phyloP scores from a whole-genome alignment of 176 grass and related monocot species.

The Musa itinerans region DNA sequence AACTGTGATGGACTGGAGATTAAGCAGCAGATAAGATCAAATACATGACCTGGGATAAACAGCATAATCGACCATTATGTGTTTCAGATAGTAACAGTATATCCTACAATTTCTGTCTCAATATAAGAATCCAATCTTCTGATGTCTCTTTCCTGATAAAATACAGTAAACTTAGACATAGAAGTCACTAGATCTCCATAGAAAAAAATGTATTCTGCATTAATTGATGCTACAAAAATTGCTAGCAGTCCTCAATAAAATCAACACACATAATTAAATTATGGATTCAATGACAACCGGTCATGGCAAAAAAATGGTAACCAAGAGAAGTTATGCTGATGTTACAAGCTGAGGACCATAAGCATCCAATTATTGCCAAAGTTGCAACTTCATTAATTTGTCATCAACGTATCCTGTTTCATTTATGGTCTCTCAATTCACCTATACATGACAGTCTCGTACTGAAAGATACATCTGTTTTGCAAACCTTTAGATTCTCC shows the following conservation, averaged over 20 bases:
- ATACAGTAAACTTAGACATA: too few relatives aligned
- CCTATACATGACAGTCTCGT: not conserved
- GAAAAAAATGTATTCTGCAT: too few relatives aligned
- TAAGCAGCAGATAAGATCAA: too few relatives aligned
- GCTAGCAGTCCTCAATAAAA: not conserved
- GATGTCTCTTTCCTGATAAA: too few relatives aligned
- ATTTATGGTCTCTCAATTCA: not conserved
- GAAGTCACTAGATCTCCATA: too few relatives aligned
- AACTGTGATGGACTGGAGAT: too few relatives aligned
- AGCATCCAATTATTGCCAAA: not conserved
- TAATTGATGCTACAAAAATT: not conserved
- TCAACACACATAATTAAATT: not conserved
- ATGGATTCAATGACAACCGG: not conserved
- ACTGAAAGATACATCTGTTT: not conserved
- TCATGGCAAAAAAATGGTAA: not conserved
- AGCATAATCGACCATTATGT: too few relatives aligned
- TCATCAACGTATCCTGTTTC: not conserved
- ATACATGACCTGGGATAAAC: too few relatives aligned
- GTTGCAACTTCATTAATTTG: not conserved
- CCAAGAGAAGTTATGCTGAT: not conserved
- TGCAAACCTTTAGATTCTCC: not conserved
- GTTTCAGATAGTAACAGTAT: too few relatives aligned
- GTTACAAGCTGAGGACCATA: too few relatives aligned
- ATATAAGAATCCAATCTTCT: too few relatives aligned
- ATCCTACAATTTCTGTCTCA: too few relatives aligned